phyloP scores from a whole-genome alignment of 2,329 filamentous ascomycete genomes.

The Claviceps digitariae region DNA sequence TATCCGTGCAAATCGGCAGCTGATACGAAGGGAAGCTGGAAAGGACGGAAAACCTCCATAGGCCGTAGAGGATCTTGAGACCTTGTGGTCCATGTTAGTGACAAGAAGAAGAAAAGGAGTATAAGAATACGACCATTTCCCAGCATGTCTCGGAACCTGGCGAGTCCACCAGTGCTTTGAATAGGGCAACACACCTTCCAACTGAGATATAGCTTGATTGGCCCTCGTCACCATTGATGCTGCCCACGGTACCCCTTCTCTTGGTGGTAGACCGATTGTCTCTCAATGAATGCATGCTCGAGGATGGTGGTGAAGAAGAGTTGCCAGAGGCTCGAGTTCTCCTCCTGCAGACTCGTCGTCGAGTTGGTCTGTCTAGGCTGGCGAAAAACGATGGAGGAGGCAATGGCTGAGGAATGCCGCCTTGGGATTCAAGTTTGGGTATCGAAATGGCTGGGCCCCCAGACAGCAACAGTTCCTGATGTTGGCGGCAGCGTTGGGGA shows the following conservation, averaged over 20 bases:
- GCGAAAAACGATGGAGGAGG: constrained; percentile 30
- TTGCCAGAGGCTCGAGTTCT: constrained; percentile 17
- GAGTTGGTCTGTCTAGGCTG: constrained; percentile 19
- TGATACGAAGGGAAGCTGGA: constrained; percentile 33
- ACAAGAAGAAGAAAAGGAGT: background rate
- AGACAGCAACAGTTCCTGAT: constrained; percentile 20
- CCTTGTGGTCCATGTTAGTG: constrained; percentile 12
- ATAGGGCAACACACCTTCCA: constrained; percentile 18
- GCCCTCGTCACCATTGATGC: constrained; percentile 26
- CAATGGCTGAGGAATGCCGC: constrained; percentile 28
- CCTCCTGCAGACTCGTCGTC: constrained; percentile 16
- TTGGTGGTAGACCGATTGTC: constrained; percentile 22
- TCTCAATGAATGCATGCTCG: constrained; percentile 23
- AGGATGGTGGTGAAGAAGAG: constrained; percentile 17
- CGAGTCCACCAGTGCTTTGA: background rate
- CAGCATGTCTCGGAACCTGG: background rate
- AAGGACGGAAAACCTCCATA: constrained; percentile 32
- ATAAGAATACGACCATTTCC: background rate
- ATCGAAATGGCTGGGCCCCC: constrained; percentile 28
- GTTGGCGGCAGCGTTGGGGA: constrained; percentile 16
- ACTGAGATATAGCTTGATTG: constrained; percentile 29
- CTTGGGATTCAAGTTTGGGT: constrained; percentile 21
- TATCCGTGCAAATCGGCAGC: constrained; percentile 34
- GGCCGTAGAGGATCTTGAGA: constrained; percentile 29
- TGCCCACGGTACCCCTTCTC: constrained; percentile 17